Base-by-base conservation (phyloP, 73 alveolate genomes). In the Paramecium biaurelia region DNA sequence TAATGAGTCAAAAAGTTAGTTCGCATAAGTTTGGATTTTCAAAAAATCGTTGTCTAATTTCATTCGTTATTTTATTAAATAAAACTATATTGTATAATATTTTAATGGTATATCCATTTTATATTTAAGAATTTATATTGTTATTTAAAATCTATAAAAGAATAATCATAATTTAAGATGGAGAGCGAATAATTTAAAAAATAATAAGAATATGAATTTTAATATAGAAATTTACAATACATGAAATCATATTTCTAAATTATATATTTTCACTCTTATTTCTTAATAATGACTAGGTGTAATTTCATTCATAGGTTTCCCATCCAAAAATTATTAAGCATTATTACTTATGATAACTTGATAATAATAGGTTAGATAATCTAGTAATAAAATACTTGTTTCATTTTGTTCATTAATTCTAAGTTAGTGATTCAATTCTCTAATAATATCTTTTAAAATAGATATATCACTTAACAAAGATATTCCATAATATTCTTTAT, bases 31-130 rank as follows among this genome's bases (percentile, higher is more conserved):
- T 47, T 79, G 74, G 38, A 79, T 79, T 79, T 79, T 79, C 45
- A 79, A 30, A 42, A 79, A 79, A 79, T 79, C 90, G 42, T 26
- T 24, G 56, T 79, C 90, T 24, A 79, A 47, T 47, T 74, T 74
- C 59, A 74, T 74, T 63, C 84, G 84, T 63, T 63, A 63, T 63
- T 63, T 58, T 63, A 47, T 15, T 82, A 32, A 89, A 28, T 37
- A 70, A 89, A 30, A 35, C 30, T 24, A 70, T 10, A 38, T 70
- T 89, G 14, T 53, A n/a, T n/a, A 41, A 41, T 7, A 41, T 7
- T 32, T 5, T 32, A 32, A 32, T 32, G 37, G 4, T 32, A 32
- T 32, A 32, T n/a, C n/a, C n/a, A n/a, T n/a, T n/a, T n/a, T n/a
- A n/a, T n/a, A n/a, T n/a, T n/a, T n/a, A n/a, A n/a, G n/a, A n/a